These are phyloP conservation scores for Tricladium varicosporioides DNA, from an alignment of 2,329 filamentous ascomycete genomes.

Conservation along the genomic window DNA sequence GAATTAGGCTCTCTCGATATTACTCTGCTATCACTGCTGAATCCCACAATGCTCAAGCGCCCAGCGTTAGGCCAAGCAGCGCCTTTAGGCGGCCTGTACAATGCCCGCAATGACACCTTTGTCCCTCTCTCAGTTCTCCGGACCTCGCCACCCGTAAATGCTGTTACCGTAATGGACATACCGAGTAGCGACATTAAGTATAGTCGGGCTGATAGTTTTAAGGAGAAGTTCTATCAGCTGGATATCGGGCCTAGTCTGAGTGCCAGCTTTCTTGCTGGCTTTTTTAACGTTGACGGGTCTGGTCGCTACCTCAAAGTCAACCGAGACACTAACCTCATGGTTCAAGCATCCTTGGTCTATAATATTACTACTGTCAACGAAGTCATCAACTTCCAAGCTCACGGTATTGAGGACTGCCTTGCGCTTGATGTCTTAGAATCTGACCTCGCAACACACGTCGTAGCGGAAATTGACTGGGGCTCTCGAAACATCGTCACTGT, in stretches of 20 bases:
- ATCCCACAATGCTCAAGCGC: not conserved
- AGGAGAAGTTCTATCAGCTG: conserved; percentile 14
- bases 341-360: not conserved
- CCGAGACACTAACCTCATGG: not conserved
- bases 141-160: not conserved
- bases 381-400: not conserved
- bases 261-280: conserved; percentile 16
- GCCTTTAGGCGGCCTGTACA: conserved; percentile 16
- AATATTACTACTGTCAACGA: not conserved
- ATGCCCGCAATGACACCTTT: conserved; percentile 19
- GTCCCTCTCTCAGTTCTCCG: not conserved
- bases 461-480: not conserved
- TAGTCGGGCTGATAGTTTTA: not conserved
- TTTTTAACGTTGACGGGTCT: conserved; percentile 9
- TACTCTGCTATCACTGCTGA: too few species aligned
- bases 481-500: not conserved
- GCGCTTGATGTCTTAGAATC: not conserved
- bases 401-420: not conserved
- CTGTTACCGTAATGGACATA: not conserved
- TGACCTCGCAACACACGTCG: not conserved
- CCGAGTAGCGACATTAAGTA: not conserved
- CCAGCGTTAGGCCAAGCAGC: conserved; percentile 15
- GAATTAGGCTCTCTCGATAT: too few species aligned
- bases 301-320: conserved; percentile 8
- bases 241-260: conserved; percentile 10